Base-by-base conservation (phyloP, 2,329 filamentous ascomycete genomes). In the Cryphonectria radicalis region DNA sequence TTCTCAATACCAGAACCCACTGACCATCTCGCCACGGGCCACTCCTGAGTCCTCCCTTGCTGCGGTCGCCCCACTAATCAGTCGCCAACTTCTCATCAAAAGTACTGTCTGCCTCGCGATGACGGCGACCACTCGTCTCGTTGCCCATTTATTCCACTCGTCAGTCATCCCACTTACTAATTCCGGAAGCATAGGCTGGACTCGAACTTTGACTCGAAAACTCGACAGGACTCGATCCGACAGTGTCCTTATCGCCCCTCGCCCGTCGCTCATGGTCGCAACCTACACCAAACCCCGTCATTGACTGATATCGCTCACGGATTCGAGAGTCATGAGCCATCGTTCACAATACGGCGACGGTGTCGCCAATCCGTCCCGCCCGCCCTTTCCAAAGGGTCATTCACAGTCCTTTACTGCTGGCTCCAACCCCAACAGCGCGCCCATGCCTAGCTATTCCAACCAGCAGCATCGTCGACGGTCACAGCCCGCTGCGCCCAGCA, bases 101-200 rank as follows among this genome's bases (percentile, higher is more conserved):
- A 68, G 71, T 72, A 72, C 70, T 57, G 46, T 72, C 60, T 25
- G 35, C 71, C 68, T 67, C 66, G 37, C 55, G 10, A 68, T 60
- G 63, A 66, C 46, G 62, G 63, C 69, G 35, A 70, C 71, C 71
- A 66, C 65, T 63, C 65, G 53, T 53, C 66, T 72, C 68, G 43
- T 66, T 66, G 37, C 68, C 69, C 66, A 25, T 35, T 62, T 55
- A 35, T 46, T 67, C 66, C 37, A 60, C 37, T 32, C 32, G 50
- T 71, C 68, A 42, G 40, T 63, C 66, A 73, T 73, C 72, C 72
- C 69, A 71, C 72, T 71, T 73, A 69, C 72, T 71, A 67, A 69
- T 63, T 67, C 66, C 57, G 65, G 68, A 68, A 73, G 65, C 55
- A 50, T 42, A 67, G 62, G 65, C 46, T 67, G 50, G n/a, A 22